Evolutionary conservation across 139 green algal genomes (phyloP), one percentile per base, ranked within the genome.

Genomic region (Closterium sp.): DNA sequence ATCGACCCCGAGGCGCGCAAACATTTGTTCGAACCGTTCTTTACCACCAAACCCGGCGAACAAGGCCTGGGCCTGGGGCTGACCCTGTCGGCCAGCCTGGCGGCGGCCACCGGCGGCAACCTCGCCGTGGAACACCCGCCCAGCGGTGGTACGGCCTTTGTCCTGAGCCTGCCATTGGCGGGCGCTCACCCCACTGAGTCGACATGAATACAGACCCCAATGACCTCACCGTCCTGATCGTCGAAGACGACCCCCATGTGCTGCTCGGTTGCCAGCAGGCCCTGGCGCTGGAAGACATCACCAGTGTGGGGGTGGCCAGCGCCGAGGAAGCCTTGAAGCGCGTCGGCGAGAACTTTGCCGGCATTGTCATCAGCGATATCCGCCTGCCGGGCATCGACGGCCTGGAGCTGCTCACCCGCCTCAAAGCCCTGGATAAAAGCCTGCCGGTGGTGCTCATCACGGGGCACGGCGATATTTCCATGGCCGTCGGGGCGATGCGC

Each of bases 361-460:
- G 84, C 84, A 23, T 87, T 8, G 84, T 87, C 16, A 23, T 87
- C 21, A 34, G 28, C 84, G 84, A 87, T 33, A 30, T 87, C 16
- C 84, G 84, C 16, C 23, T 87, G 84, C 84, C 84, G 84, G 84
- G 84, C 16, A 87, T 87, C 28, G 84, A 87, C 84, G 84, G 84
- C 16, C 10, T 87, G 8, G 84, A 21, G 16, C 12, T 33, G 12
- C 12, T 87, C 84, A 23, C 23, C 8, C 84, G 84, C 16, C 25
- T 87, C 16, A 12, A 23, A 12, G 84, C 84, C 16, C 12, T 31
- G 16, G 84, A 33, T 23, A 10, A 16, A 10, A 16, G 16, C 16
- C 64, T 83, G 64, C 64, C 64, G 64, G 64, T 83, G 64, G 16
- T 83, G 12, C 64, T 83, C 64, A 83, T 16, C 64, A 83, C 64